A percentile compares a stretch with the other conserved stretches of the same genome.
phyloP scores from a whole-genome alignment of 2,329 filamentous ascomycete species.

The Scopulariopsis brevicaulis region DNA sequence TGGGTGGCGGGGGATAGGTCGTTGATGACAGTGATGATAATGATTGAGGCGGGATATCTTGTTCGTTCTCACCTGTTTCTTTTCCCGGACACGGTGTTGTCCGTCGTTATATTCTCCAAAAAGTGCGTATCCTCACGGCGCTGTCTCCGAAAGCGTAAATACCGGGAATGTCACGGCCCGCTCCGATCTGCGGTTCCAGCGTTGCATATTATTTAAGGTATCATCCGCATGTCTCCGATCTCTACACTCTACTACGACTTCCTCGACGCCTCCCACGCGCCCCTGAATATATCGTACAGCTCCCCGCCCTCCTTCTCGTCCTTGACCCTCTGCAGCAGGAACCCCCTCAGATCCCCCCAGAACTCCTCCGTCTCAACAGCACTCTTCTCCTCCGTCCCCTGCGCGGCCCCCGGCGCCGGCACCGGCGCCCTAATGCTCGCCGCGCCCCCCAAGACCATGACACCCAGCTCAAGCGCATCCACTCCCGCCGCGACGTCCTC shows the following conservation, averaged over 20 bases:
- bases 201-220: background rate
- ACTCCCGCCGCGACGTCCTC: conserved; percentile 40
- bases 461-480: conserved; percentile 58
- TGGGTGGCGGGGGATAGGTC: background rate
- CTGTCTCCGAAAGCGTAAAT: background rate
- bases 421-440: conserved; percentile 25
- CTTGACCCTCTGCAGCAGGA: conserved; percentile 67
- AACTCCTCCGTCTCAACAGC: conserved; percentile 63
- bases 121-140: background rate
- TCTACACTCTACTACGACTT: background rate
- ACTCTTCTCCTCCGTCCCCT: conserved; percentile 1
- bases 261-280: conserved; percentile 48
- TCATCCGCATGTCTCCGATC: background rate
- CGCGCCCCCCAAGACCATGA: conserved; percentile 78
- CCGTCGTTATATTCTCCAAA: background rate
- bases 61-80: background rate
- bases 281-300: conserved; percentile 56
- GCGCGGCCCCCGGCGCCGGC: conserved; percentile 13
- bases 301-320: conserved; percentile 56
- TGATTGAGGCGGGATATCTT: background rate
- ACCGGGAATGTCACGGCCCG: no score
- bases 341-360: conserved; percentile 76
- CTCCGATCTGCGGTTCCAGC: no score
- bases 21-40: conserved; percentile 4
- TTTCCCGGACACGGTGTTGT: background rate